These are phyloP conservation scores for Maudiozyma barnettii DNA, from an alignment of 805 yeast genomes.

Conservation along the genomic window DNA sequence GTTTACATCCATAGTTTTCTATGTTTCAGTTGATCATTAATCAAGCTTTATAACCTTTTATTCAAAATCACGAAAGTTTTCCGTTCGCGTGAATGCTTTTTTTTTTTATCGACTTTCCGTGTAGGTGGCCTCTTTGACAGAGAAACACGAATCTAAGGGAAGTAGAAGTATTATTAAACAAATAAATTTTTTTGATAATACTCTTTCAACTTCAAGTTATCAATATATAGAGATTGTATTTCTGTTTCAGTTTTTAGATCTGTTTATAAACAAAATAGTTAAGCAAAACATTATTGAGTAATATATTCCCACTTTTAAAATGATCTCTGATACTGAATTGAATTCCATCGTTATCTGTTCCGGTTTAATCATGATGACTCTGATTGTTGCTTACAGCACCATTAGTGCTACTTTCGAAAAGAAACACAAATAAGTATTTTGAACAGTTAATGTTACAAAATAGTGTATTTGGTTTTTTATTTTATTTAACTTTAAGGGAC, in stretches of 20 bases:
- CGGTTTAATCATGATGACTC: conserved; percentile 61
- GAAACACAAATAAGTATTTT: background rate
- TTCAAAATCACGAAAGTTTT: too few relatives aligned
- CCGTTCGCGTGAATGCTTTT: too few relatives aligned
- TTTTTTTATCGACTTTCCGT: background rate
- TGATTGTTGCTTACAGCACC: conserved; percentile 66
- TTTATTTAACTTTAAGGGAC: background rate
- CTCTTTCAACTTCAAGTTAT: background rate
- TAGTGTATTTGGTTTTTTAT: background rate
- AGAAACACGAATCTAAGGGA: background rate
- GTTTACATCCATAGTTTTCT: too few relatives aligned
- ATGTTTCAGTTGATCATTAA: too few relatives aligned
- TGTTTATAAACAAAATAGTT: too few relatives aligned
- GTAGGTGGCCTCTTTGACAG: background rate
- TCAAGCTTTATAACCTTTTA: too few relatives aligned
- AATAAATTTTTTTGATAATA: background rate
- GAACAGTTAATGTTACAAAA: background rate
- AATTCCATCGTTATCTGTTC: conserved; percentile 61
- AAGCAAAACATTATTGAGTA: too few relatives aligned
- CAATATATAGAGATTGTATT: too few relatives aligned
- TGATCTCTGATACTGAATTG: conserved; percentile 81
- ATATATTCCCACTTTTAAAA: conserved; percentile 21
- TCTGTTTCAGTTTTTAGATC: too few relatives aligned
- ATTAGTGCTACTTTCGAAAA: conserved; percentile 38
- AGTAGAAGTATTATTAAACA: background rate